Evolutionary conservation across 192 early-diverging fungal genomes (phyloP).

Genomic region (Podila verticillata): DNA sequence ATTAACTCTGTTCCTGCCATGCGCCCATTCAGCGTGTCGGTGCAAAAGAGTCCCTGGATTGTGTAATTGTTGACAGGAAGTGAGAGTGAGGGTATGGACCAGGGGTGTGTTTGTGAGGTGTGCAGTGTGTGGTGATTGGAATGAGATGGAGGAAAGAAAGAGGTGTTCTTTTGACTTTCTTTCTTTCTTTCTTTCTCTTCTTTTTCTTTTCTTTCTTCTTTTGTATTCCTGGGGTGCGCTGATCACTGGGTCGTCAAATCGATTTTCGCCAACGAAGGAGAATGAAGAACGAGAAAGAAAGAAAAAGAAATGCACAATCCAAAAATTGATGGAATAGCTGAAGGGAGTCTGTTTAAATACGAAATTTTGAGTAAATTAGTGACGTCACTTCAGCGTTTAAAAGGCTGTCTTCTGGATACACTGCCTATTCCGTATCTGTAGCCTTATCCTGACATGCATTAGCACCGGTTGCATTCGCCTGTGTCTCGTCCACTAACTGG

Average conservation of each 20-base stretch:
- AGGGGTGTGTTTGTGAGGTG: too few species aligned
- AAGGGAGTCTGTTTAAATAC: too few species aligned
- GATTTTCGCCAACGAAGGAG: not conserved
- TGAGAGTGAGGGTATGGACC: not conserved
- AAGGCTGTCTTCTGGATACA: too few species aligned
- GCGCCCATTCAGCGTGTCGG: not conserved
- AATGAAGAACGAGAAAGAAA: not conserved
- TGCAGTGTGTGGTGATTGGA: not conserved
- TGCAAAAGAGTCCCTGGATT: not conserved
- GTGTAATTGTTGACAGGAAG: not conserved
- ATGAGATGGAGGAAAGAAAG: not conserved
- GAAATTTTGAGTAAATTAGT: too few species aligned
- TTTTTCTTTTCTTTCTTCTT: constrained; percentile 4
- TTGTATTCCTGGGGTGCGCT: not conserved
- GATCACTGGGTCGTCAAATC: not conserved
- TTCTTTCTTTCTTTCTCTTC: not conserved
- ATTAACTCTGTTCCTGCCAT: constrained; percentile 3
- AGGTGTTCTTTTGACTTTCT: not conserved
- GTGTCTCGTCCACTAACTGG: constrained; percentile 6
- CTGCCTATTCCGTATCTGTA: too few species aligned
- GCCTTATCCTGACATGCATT: too few species aligned
- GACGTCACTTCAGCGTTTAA: too few species aligned
- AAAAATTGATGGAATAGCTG: too few species aligned
- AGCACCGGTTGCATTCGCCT: too few species aligned
- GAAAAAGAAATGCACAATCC: not conserved